These are phyloP conservation scores for Parathielavia appendiculata DNA, from an alignment of 495 filamentous ascomycete genomes.

Conservation along the genomic window DNA sequence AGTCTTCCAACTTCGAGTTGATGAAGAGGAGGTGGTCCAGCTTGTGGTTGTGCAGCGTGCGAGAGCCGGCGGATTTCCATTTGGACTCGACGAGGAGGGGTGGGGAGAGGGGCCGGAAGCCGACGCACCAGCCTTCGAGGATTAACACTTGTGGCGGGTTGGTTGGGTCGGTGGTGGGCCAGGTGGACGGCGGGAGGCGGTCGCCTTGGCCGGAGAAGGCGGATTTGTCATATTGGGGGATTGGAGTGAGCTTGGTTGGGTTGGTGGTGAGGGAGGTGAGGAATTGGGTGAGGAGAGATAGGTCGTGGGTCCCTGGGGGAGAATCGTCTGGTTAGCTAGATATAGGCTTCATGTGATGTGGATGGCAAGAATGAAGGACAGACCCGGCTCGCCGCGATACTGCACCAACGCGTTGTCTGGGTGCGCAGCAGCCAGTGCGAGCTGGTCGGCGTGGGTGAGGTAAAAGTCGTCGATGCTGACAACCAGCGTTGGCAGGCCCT, in stretches of 20 bases:
- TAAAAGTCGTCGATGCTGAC: conserved; percentile 92
- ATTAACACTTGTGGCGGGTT: conserved; percentile 58
- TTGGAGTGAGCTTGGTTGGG: conserved; percentile 49
- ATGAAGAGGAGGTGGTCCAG: conserved; percentile 66
- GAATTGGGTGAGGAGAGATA: conserved; percentile 56
- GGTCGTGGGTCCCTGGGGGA: conserved; percentile 71
- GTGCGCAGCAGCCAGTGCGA: conserved; percentile 58
- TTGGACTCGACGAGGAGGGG: conserved; percentile 46
- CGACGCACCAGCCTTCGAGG: conserved; percentile 91
- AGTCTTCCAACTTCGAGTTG: conserved; percentile 62
- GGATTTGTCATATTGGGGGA: conserved; percentile 83
- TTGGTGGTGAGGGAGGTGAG: conserved; percentile 56
- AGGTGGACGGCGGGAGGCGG: conserved; percentile 51
- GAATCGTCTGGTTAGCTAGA: background rate
- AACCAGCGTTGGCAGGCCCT: conserved; percentile 66
- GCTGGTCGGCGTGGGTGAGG: conserved; percentile 65
- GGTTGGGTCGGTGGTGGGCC: conserved; percentile 32
- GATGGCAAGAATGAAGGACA: conserved; percentile 3
- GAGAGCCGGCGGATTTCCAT: conserved; percentile 48
- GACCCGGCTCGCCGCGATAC: conserved; percentile 72
- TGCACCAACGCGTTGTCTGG: conserved; percentile 71
- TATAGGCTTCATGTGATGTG: background rate
- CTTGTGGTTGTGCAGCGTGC: conserved; percentile 51
- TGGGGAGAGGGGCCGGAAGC: conserved; percentile 61
- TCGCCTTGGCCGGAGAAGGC: conserved; percentile 74